Evolutionary conservation across 129 eudicot genomes (phyloP).

Genomic region (Escallonia herrerae): DNA sequence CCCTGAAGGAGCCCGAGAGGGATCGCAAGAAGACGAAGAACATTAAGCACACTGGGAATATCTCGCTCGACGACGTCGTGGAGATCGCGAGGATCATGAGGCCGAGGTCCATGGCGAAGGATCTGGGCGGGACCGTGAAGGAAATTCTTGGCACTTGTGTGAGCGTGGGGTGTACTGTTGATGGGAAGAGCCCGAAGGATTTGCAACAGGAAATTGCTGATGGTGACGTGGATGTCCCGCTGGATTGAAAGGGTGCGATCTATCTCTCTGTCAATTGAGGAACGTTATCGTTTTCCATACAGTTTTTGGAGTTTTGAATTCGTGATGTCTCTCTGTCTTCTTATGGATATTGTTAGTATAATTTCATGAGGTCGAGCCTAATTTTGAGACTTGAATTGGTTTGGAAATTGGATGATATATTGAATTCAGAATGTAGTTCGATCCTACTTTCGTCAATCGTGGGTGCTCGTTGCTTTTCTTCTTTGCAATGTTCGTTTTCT

Average conservation of each 20-base stretch:
- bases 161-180: constrained; percentile 66
- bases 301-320: background rate
- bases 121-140: constrained; percentile 63
- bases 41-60: constrained; percentile 64
- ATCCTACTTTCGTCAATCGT: no score
- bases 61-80: constrained; percentile 57
- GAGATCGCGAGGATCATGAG: constrained; percentile 69
- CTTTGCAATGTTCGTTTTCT: no score
- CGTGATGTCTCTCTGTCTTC: no score
- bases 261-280: background rate
- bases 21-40: constrained; percentile 72
- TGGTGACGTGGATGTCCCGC: constrained; percentile 66
- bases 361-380: no score
- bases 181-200: constrained; percentile 67
- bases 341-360: no score
- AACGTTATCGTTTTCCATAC: background rate
- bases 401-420: no score
- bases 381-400: no score
- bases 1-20: constrained; percentile 77
- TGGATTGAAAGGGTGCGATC: constrained; percentile 20
- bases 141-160: constrained; percentile 75
- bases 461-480: no score
- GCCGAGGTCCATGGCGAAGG: constrained; percentile 73
- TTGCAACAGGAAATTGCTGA: constrained; percentile 59
- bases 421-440: no score